A percentile compares a stretch with the other conserved stretches of the same genome.
These are phyloP conservation scores for Solanum gracilifrons DNA, from an alignment of 257 asterid genomes.

Conservation along the genomic window DNA sequence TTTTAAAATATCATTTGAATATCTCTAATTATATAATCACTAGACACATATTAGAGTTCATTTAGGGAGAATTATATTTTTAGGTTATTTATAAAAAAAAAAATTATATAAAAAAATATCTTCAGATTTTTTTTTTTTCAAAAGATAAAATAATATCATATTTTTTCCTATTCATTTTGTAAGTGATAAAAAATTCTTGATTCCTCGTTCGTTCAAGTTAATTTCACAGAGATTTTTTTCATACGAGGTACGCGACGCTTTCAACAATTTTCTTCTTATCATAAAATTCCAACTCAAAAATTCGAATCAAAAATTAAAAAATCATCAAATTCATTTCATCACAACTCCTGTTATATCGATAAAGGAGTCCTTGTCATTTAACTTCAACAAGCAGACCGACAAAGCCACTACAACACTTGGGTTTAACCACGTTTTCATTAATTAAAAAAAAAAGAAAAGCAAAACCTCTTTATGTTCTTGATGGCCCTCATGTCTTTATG, in stretches of 20 bases:
- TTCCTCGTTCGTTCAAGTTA: background rate
- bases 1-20: no score
- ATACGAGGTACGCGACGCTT: background rate
- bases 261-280: no score
- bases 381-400: background rate
- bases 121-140: no score
- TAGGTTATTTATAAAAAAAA: no score
- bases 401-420: background rate
- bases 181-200: background rate
- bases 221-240: background rate
- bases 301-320: background rate
- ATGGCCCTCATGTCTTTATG: background rate
- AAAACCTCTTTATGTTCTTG: background rate
- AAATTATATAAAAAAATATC: no score
- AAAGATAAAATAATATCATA: background rate
- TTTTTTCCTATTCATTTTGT: no score
- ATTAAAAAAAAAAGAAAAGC: background rate
- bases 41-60: no score
- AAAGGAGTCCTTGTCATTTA: background rate
- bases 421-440: background rate
- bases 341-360: background rate
- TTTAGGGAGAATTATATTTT: no score
- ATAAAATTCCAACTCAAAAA: fast-evolving
- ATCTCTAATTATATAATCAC: no score
- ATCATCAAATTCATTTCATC: background rate